Conservation (phyloP, 2,329 filamentous ascomycete genomes). For the Cryoendolithus antarcticus region DNA sequence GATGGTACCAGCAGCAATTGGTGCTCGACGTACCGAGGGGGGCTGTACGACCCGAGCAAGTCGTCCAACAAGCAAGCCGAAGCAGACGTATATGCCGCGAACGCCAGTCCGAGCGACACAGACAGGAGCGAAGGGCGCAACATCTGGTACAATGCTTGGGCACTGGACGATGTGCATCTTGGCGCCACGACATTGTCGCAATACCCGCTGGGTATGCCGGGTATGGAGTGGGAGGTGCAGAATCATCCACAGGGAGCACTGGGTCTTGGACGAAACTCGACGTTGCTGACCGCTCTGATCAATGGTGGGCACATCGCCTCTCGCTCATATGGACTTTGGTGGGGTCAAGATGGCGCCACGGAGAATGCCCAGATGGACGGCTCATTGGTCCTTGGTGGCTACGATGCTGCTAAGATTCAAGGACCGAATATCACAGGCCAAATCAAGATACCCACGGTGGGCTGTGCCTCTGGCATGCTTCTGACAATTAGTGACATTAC, state of each 20-base stretch:
- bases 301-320: constrained; percentile 14
- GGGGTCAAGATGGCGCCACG: constrained; percentile 13
- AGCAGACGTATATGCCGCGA: constrained; percentile 1
- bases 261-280: constrained; percentile 19
- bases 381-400: constrained; percentile 6
- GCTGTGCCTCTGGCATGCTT: constrained; percentile 13
- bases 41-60: constrained; percentile 7
- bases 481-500: constrained; percentile 13
- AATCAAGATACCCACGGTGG: constrained; percentile 2
- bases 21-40: constrained; percentile 10
- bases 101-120: constrained; percentile 10
- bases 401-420: constrained; percentile 3
- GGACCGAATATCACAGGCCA: constrained; percentile 4
- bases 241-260: constrained; percentile 6
- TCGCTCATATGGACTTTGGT: constrained; percentile 16
- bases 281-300: constrained; percentile 14
- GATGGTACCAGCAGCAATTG: constrained; percentile 1
- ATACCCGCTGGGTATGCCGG: constrained; percentile 10
- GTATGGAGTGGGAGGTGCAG: constrained; percentile 4
- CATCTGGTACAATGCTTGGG: constrained; percentile 10
- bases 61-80: not conserved
- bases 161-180: constrained; percentile 4
- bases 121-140: constrained; percentile 2
- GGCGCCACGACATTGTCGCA: constrained; percentile 3
- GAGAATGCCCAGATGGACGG: constrained; percentile 10